Conservation (phyloP, 768 basidiomycete genomes). For the Hirschioporus abietinus region DNA sequence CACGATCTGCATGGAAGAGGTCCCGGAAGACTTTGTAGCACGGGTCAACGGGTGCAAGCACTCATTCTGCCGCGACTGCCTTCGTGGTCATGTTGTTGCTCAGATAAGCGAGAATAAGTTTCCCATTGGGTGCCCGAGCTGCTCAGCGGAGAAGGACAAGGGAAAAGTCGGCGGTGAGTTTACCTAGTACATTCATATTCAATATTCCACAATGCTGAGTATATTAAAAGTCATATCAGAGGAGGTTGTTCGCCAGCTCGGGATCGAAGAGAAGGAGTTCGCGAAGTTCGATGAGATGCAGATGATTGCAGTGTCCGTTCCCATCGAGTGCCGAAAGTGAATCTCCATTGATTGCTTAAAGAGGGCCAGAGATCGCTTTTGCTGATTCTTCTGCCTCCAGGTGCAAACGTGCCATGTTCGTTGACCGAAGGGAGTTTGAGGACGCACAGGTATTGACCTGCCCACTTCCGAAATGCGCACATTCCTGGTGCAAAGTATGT, state of each 20-base stretch:
- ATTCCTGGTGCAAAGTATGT: conserved; percentile 29
- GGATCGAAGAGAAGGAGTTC: conserved; percentile 38
- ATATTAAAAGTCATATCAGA: conserved; percentile 32
- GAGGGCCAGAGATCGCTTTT: not conserved
- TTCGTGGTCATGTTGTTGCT: not conserved
- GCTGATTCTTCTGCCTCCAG: not conserved
- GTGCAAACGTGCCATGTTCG: conserved; percentile 11
- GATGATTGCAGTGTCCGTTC: conserved; percentile 35
- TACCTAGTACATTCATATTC: not conserved
- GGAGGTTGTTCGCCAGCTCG: conserved; percentile 37
- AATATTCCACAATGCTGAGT: not conserved
- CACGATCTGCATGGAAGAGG: conserved; percentile 49
- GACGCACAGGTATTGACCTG: conserved; percentile 19
- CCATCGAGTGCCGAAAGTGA: conserved; percentile 47
- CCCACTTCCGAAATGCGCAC: conserved; percentile 23
- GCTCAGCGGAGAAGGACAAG: not conserved
- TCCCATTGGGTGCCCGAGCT: not conserved
- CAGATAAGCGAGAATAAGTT: not conserved
- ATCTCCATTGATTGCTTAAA: conserved; percentile 12
- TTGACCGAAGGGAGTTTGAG: conserved; percentile 24
- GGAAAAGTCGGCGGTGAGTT: not conserved
- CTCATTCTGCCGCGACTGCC: conserved; percentile 47
- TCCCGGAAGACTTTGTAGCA: conserved; percentile 38
- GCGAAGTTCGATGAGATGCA: conserved; percentile 42
- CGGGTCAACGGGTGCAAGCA: conserved; percentile 42